Conservation (phyloP, 768 basidiomycete genomes). For the Lentinula lateritia region DNA sequence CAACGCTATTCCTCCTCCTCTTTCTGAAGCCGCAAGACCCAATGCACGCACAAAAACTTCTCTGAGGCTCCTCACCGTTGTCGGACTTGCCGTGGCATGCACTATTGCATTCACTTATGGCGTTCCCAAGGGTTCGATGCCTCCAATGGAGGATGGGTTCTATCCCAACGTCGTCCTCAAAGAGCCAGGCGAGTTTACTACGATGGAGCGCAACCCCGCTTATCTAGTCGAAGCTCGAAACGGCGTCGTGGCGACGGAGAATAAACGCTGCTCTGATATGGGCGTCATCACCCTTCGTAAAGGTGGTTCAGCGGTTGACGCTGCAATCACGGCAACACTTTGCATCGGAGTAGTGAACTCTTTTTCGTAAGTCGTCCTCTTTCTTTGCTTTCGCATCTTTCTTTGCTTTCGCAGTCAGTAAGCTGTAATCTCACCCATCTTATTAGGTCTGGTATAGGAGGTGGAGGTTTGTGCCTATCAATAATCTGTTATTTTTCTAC, state of each 20-base stretch:
- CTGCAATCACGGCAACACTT: constrained; percentile 53
- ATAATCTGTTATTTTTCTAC: neutral
- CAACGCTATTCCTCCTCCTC: no score
- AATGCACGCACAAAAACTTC: no score
- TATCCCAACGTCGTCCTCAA: neutral
- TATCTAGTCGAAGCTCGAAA: constrained; percentile 48
- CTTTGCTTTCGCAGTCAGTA: neutral
- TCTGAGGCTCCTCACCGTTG: no score
- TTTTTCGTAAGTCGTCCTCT: constrained; percentile 43
- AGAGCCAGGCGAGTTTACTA: neutral
- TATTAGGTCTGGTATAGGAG: constrained; percentile 46
- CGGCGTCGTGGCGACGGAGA: constrained; percentile 67
- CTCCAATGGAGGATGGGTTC: neutral
- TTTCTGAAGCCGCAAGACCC: no score
- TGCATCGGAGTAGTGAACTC: constrained; percentile 58
- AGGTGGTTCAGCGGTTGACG: constrained; percentile 66
- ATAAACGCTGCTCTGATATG: constrained; percentile 55
- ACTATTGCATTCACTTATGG: no score
- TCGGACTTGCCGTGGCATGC: no score
- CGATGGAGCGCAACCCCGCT: constrained; percentile 20
- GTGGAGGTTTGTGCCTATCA: constrained; percentile 30
- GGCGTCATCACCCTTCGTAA: constrained; percentile 51
- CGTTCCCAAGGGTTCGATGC: no score
- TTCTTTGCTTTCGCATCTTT: neutral
- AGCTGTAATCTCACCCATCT: neutral